Evolutionary conservation across 257 asterid species (phyloP).

Genomic region (Solanum dulcamara): DNA sequence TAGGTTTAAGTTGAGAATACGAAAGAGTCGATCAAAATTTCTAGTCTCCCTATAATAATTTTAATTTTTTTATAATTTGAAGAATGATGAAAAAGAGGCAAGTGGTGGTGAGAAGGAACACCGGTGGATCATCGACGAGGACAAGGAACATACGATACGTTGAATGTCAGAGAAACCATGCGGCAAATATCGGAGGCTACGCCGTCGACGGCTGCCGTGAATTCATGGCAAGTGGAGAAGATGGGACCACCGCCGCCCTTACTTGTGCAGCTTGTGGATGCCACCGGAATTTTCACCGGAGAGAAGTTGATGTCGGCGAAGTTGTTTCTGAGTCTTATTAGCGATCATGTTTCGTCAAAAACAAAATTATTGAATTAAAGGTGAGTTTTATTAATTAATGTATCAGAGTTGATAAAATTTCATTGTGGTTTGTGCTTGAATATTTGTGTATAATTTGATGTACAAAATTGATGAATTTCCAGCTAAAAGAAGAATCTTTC

Average conservation of each 20-base stretch:
- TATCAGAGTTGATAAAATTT: not conserved
- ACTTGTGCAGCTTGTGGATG: constrained; percentile 62
- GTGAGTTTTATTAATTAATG: not conserved
- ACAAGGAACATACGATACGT: constrained; percentile 26
- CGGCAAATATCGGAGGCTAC: constrained; percentile 49
- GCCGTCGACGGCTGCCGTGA: constrained; percentile 67
- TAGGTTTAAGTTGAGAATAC: not conserved
- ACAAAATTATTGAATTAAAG: not conserved
- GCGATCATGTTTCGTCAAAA: not conserved
- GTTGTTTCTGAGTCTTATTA: constrained; percentile 26
- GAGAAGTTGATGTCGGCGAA: constrained; percentile 28
- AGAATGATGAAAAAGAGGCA: constrained; percentile 4
- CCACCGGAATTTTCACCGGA: constrained; percentile 54
- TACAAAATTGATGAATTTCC: not conserved
- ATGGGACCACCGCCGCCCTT: constrained; percentile 34
- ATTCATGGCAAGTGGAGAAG: constrained; percentile 52
- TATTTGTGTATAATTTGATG: not conserved
- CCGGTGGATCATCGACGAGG: constrained; percentile 1
- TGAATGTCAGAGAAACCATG: constrained; percentile 56
- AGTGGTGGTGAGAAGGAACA: not conserved
- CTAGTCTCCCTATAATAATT: not conserved
- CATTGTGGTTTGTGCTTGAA: not conserved
- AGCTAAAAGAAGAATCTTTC: not conserved
- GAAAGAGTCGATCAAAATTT: not conserved
- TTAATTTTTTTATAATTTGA: not conserved